A percentile compares a stretch with the other conserved stretches of the same genome.
These are phyloP conservation scores for Parmelia sp. DNA, from an alignment of 495 filamentous ascomycete genomes.

Conservation along the genomic window DNA sequence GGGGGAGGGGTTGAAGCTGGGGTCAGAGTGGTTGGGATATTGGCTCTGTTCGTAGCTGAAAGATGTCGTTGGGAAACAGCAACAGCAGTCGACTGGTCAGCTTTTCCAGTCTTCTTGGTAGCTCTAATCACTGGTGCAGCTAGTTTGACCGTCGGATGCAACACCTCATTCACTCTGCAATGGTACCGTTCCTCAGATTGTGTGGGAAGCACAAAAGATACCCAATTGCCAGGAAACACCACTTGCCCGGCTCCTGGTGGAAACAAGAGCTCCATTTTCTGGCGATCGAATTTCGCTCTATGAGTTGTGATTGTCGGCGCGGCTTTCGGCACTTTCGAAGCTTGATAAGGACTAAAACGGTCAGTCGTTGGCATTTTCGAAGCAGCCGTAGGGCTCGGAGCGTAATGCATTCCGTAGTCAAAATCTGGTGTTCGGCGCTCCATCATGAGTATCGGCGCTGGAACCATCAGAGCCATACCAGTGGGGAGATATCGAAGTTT, in stretches of 20 bases:
- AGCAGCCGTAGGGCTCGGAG: too few species aligned
- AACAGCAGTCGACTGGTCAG: constrained; percentile 1
- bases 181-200: constrained; percentile 31
- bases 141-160: constrained; percentile 31
- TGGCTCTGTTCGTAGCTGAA: not conserved
- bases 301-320: not conserved
- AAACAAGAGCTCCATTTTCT: constrained; percentile 41
- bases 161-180: constrained; percentile 37
- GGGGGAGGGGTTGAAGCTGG: constrained; percentile 22
- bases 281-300: constrained; percentile 23
- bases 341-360: not conserved
- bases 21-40: constrained; percentile 11
- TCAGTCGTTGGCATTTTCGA: too few species aligned
- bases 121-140: constrained; percentile 24
- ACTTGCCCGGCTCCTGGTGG: constrained; percentile 26
- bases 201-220: constrained; percentile 37
- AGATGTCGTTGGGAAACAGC: constrained; percentile 5
- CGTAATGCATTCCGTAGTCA: not conserved
- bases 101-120: not conserved
- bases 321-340: not conserved
- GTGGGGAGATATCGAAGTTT: constrained; percentile 57
- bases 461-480: constrained; percentile 65
- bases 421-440: not conserved
- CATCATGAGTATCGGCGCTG: constrained; percentile 30
- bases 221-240: constrained; percentile 53